These are phyloP conservation scores for Thielaviopsis euricoi DNA, from an alignment of 2,329 filamentous ascomycete genomes.

Conservation along the genomic window DNA sequence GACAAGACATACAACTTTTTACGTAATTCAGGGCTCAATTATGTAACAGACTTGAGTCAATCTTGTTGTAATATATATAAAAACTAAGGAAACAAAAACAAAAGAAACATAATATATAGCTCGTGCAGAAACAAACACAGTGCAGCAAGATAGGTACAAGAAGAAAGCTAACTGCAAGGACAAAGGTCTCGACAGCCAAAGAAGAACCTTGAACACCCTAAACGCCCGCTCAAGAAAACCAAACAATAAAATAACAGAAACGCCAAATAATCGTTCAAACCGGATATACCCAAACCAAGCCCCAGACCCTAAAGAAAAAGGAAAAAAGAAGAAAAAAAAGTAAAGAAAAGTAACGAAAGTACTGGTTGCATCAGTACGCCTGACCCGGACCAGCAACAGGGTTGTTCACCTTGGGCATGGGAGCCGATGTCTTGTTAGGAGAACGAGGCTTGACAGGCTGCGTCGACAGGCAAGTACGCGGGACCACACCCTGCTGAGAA, in stretches of 20 bases:
- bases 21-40: too few relatives aligned
- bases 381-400: neutral
- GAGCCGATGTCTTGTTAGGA: constrained; percentile 18
- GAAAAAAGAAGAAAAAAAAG: neutral
- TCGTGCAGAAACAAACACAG: neutral
- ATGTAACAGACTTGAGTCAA: too few relatives aligned
- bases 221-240: neutral
- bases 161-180: neutral
- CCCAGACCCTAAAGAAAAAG: neutral
- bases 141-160: neutral
- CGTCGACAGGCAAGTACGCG: constrained; percentile 82
- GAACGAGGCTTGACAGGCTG: constrained; percentile 76
- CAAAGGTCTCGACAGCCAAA: neutral
- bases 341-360: too few relatives aligned
- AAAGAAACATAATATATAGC: neutral
- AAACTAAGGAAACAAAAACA: neutral
- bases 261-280: neutral
- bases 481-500: constrained; percentile 81
- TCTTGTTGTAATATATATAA: neutral
- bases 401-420: neutral
- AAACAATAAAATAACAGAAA: neutral
- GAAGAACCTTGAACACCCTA: neutral
- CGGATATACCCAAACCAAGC: neutral
- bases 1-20: too few relatives aligned
- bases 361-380: neutral